Percentiles rank a stretch among this genome's conserved stretches.
phyloP scores from a whole-genome alignment of 148 eudicot species.

The Rhododendron mucronatum region DNA sequence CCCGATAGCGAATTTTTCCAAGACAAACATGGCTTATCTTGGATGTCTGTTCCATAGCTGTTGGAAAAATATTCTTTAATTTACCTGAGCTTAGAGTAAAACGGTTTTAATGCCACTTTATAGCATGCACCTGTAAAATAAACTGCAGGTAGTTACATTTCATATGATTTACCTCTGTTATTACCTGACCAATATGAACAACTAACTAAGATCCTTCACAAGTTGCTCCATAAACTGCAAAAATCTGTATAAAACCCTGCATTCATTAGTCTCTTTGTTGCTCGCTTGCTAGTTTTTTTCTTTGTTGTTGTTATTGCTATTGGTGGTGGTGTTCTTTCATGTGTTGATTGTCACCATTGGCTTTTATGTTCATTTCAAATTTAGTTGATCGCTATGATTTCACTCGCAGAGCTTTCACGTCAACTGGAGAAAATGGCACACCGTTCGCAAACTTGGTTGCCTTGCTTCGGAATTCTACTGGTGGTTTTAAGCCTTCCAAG shows the following conservation, averaged over 20 bases:
- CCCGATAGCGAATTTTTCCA: background rate
- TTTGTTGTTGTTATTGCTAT: background rate
- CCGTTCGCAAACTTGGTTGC: conserved; percentile 19
- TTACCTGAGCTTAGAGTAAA: background rate
- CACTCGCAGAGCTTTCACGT: background rate
- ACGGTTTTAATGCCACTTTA: background rate
- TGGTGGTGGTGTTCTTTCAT: background rate
- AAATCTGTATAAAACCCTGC: background rate
- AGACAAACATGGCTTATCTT: background rate
- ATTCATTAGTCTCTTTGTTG: background rate
- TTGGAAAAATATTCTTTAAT: background rate
- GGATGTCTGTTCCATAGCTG: background rate
- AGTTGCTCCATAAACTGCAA: background rate
- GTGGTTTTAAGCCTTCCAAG: conserved; percentile 23
- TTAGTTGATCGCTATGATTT: background rate
- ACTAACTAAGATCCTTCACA: background rate
- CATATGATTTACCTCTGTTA: background rate
- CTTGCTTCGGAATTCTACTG: conserved; percentile 15
- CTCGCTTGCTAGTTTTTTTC: background rate
- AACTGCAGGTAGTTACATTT: background rate
- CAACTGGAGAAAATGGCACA: conserved; percentile 25
- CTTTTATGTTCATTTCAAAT: background rate
- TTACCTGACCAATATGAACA: background rate
- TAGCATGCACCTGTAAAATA: background rate
- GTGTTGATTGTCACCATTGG: background rate